Evolutionary conservation across 352 stramenopile genomes (phyloP).

Genomic region (Aphanomyces invadans): DNA sequence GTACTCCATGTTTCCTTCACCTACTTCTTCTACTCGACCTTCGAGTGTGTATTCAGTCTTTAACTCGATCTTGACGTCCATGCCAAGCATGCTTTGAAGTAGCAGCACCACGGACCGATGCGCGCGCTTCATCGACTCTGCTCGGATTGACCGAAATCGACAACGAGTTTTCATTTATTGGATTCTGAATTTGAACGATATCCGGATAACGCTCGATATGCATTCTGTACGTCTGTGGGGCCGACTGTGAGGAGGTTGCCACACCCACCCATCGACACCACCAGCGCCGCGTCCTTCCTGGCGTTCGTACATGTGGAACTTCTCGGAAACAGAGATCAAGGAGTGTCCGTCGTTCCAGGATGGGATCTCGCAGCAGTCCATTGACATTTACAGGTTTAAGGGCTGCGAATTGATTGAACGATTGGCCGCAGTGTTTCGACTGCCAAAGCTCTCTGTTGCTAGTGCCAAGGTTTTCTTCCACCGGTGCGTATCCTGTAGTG

Average conservation of each 20-base stretch:
- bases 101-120: conserved; percentile 59
- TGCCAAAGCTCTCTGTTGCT: conserved; percentile 76
- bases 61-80: conserved; percentile 72
- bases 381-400: conserved; percentile 67
- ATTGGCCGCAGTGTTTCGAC: conserved; percentile 63
- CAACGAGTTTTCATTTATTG: too few species aligned
- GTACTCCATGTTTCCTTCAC: conserved; percentile 75
- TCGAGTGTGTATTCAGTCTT: conserved; percentile 80
- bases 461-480: conserved; percentile 84
- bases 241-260: neutral
- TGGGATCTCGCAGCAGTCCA: conserved; percentile 29
- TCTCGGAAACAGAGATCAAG: conserved; percentile 57
- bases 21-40: conserved; percentile 71
- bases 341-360: conserved; percentile 59
- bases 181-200: too few species aligned
- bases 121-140: conserved; percentile 3
- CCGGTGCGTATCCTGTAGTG: conserved; percentile 11
- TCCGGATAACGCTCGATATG: neutral
- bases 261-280: conserved; percentile 2
- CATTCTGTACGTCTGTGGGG: neutral
- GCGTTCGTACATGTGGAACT: conserved; percentile 47
- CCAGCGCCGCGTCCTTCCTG: neutral
- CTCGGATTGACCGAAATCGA: neutral
- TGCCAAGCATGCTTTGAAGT: conserved; percentile 74
- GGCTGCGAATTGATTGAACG: conserved; percentile 82